Evolutionary conservation across 2,329 filamentous ascomycete genomes (phyloP), one percentile per base, ranked within the genome.

Genomic region (Talaromyces sp.): DNA sequence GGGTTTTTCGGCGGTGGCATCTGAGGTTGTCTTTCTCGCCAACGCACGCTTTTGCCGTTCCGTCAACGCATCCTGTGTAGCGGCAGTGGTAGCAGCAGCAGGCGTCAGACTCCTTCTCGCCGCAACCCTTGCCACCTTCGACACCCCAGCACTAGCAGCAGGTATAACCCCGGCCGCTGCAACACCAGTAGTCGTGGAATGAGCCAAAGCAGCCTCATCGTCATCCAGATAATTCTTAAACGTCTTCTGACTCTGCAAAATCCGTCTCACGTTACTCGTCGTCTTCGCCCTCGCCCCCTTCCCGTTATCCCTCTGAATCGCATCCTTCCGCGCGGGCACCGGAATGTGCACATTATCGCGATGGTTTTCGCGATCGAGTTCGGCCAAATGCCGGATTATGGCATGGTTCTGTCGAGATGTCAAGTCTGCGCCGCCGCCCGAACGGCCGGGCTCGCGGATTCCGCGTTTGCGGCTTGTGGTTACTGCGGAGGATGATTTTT

Each of bases 331-430:
- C 3, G 83, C 78, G 0, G 89, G 88, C 3, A 94, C 82, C 0
- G 89, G 82, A 61, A 96, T 92, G n/a, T 85, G 81, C 1, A 87
- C 86, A 37, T 67, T 66, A 69, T 94, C 91, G 66, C 85, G 83
- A 72, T 89, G 85, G 69, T 90, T 91, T 74, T 98, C 95, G 61
- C 88, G 87, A 73, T 96, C 91, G 41, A 99, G 84, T 47, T 91
- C 89, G 67, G 91, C 89, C 56, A 98, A 85, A 72, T 95, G 91
- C 70, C 92, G 90, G 64, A 91, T 84, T 61, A 93, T 86, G 69
- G 92, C 93, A 50, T 89, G 89, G 73, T 94, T 90, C 76, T 96
- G 91, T 63, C 92, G 85, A n/a, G 91, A 90, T 37, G 87, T 89
- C 56, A 92, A 84, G 70, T 96, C 91, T 17, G 52, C 39, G 69